Evolutionary conservation across 352 stramenopile species (phyloP).

Genomic region (Pythium plurisporium): DNA sequence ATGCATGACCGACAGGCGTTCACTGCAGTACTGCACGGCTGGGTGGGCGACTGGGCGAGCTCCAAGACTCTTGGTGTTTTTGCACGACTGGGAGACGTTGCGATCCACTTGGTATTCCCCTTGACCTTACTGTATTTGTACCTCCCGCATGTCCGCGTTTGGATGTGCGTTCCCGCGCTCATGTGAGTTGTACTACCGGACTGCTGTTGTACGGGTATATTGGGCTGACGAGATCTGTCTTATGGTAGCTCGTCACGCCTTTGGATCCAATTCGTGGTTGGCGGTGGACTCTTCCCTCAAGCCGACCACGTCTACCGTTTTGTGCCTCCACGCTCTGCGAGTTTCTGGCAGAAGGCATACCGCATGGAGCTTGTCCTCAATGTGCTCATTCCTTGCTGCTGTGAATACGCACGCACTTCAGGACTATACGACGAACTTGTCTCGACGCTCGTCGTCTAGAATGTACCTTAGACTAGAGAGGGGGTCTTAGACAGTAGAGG

Average conservation of each 20-base stretch:
- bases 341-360: conserved; percentile 77
- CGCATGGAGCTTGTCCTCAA: conserved; percentile 83
- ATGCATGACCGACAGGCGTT: conserved; percentile 76
- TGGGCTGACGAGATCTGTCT: background rate
- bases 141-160: conserved; percentile 62
- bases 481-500: no score
- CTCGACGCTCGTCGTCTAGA: conserved; percentile 7
- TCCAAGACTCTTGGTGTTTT: conserved; percentile 50
- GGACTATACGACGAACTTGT: conserved; percentile 24
- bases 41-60: conserved; percentile 63
- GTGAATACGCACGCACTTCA: conserved; percentile 38
- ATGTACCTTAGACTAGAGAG: background rate
- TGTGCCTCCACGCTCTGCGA: conserved; percentile 55
- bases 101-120: conserved; percentile 60
- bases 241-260: conserved; percentile 53
- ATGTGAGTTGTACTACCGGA: conserved; percentile 33
- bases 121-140: conserved; percentile 68
- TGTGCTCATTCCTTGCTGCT: conserved; percentile 69
- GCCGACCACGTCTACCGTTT: conserved; percentile 81
- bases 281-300: conserved; percentile 64
- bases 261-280: conserved; percentile 74
- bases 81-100: conserved; percentile 47
- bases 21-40: conserved; percentile 70
- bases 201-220: no score
- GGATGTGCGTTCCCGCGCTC: conserved; percentile 75